These are phyloP conservation scores for Russula compacta DNA, from an alignment of 768 basidiomycete genomes.

Conservation along the genomic window DNA sequence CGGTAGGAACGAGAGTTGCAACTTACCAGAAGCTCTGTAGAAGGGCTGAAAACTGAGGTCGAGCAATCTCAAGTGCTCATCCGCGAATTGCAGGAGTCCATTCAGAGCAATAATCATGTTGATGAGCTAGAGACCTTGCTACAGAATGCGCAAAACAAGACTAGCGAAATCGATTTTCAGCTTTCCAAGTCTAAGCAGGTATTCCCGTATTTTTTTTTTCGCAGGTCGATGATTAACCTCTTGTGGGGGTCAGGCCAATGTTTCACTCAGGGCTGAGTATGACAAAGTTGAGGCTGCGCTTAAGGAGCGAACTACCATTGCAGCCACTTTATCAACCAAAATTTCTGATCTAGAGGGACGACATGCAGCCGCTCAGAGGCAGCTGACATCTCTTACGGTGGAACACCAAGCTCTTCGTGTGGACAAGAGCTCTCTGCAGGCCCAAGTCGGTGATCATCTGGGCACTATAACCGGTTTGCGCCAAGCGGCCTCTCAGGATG, in stretches of 20 bases:
- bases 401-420: slow-evolving; percentile 41
- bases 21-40: slow-evolving; percentile 42
- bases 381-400: slow-evolving; percentile 36
- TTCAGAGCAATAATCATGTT: slow-evolving; percentile 74
- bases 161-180: slow-evolving; percentile 77
- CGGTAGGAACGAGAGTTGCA: slow-evolving; percentile 69
- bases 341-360: slow-evolving; percentile 39
- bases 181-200: slow-evolving; percentile 75
- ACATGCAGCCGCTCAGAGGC: slow-evolving; percentile 32
- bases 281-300: slow-evolving; percentile 46
- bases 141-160: slow-evolving; percentile 71
- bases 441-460: slow-evolving; percentile 38
- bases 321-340: slow-evolving; percentile 39
- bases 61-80: slow-evolving; percentile 48
- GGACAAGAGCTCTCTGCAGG: slow-evolving; percentile 42
- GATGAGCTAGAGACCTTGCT: slow-evolving; percentile 65
- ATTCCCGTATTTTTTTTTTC: background rate
- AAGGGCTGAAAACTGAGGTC: slow-evolving; percentile 44
- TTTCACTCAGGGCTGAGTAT: slow-evolving; percentile 49
- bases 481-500: slow-evolving; percentile 47
- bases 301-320: slow-evolving; percentile 33
- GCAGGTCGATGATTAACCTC: background rate
- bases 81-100: slow-evolving; percentile 71
- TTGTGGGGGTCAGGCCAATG: slow-evolving; percentile 39
- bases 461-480: slow-evolving; percentile 43